phyloP scores from a whole-genome alignment of 352 stramenopile genomes.

The Globisporangium takayamanum region DNA sequence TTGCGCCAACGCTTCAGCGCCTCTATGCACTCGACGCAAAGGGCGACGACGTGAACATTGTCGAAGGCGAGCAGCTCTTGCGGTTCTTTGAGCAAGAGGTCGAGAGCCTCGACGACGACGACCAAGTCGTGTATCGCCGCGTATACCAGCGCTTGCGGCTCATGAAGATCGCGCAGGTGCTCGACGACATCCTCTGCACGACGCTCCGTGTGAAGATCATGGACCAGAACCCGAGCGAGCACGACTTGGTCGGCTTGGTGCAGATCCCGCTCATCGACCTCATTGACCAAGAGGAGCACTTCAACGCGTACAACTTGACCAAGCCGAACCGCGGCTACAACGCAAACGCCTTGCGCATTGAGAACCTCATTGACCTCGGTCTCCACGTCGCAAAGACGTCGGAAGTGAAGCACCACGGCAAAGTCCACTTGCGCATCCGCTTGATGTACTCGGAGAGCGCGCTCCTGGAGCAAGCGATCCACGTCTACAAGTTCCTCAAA shows the following conservation, averaged over 20 bases:
- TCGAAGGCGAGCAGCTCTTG: conserved; percentile 33
- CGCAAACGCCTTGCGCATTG: conserved; percentile 4
- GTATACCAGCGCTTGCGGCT: conserved; percentile 51
- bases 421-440: conserved; percentile 37
- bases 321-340: conserved; percentile 18
- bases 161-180: conserved; percentile 45
- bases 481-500: conserved; percentile 59
- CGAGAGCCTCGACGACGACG: conserved; percentile 52
- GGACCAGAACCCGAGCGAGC: conserved; percentile 38
- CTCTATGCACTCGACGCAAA: conserved; percentile 46
- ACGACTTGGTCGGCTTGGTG: conserved; percentile 47
- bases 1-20: conserved; percentile 47
- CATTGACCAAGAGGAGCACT: conserved; percentile 51
- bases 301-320: conserved; percentile 49
- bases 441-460: conserved; percentile 55
- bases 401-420: conserved; percentile 19
- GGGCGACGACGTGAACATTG: conserved; percentile 29
- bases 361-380: conserved; percentile 4
- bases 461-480: conserved; percentile 56
- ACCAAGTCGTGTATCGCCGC: conserved; percentile 36
- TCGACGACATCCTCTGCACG: conserved; percentile 58
- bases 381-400: not conserved
- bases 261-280: conserved; percentile 63
- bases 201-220: conserved; percentile 52
- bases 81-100: conserved; percentile 63